These are phyloP conservation scores for Nepenthes mirabilis DNA, from an alignment of 148 eudicot genomes.

Conservation along the genomic window DNA sequence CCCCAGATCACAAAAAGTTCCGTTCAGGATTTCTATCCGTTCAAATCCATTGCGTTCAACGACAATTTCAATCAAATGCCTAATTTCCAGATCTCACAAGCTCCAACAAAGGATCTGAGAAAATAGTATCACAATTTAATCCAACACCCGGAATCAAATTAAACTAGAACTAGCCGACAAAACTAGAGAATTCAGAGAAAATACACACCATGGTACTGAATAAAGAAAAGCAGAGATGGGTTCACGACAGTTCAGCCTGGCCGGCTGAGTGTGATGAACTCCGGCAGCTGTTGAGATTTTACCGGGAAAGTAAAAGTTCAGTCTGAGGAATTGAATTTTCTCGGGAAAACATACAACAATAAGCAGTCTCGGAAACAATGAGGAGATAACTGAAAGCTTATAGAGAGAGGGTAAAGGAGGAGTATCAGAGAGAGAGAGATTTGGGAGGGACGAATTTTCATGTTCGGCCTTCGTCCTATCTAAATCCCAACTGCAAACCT, in stretches of 20 bases:
- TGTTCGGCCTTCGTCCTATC: not conserved
- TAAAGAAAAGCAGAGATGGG: not conserved
- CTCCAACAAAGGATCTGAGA: not conserved
- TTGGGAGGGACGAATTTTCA: not conserved
- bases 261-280: not conserved
- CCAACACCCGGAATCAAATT: not conserved
- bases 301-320: not conserved
- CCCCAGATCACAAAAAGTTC: not conserved
- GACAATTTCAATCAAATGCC: not conserved
- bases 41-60: slow-evolving; percentile 5
- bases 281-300: not conserved
- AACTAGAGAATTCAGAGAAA: not conserved
- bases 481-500: not conserved
- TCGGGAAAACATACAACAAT: not conserved
- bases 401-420: not conserved
- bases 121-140: not conserved
- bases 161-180: not conserved
- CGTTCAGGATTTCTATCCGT: not conserved
- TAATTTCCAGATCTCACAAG: not conserved
- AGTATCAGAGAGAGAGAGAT: not conserved
- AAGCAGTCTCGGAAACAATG: not conserved
- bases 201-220: not conserved
- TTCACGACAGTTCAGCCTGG: not conserved
- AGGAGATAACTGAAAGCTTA: not conserved
- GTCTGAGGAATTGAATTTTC: not conserved